These are phyloP conservation scores for Pinus tabuliformis DNA, from an alignment of 75 land plant species.

Conservation along the genomic window DNA sequence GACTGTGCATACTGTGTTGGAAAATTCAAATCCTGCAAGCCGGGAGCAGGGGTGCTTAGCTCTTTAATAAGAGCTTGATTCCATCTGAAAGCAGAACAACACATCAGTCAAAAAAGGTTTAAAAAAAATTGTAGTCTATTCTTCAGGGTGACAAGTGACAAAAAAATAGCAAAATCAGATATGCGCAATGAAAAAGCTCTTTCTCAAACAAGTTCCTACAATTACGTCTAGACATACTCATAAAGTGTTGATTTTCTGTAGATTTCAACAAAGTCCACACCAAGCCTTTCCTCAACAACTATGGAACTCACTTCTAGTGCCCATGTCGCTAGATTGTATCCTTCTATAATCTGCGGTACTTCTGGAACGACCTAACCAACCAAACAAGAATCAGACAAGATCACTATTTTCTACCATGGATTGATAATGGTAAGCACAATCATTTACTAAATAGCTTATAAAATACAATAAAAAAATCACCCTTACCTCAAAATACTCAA, in stretches of 20 bases:
- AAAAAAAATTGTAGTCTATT: constrained; percentile 14
- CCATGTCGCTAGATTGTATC: constrained; percentile 77
- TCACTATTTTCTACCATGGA: not conserved
- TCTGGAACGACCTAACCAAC: constrained; percentile 43
- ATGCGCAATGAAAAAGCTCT: constrained; percentile 16
- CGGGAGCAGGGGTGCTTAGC: constrained; percentile 54
- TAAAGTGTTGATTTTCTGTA: constrained; percentile 54
- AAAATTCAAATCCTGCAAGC: constrained; percentile 39
- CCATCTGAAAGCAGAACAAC: constrained; percentile 39
- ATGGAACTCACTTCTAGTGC: constrained; percentile 57
- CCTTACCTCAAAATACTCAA: too few species aligned
- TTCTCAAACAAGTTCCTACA: not conserved
- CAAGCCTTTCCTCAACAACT: constrained; percentile 41
- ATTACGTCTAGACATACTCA: constrained; percentile 31
- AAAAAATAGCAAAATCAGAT: constrained; percentile 20
- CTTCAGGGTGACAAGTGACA: too few species aligned
- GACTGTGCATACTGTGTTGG: constrained; percentile 29
- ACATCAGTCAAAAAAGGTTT: constrained; percentile 17
- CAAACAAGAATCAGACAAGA: not conserved
- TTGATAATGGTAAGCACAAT: too few species aligned
- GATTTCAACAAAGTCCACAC: constrained; percentile 50
- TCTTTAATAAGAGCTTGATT: constrained; percentile 69
- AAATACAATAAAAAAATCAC: too few species aligned
- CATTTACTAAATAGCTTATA: not conserved
- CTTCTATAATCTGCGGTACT: constrained; percentile 47